Evolutionary conservation across 305 asterid genomes (phyloP).

Genomic region (Solanum hybrid): DNA sequence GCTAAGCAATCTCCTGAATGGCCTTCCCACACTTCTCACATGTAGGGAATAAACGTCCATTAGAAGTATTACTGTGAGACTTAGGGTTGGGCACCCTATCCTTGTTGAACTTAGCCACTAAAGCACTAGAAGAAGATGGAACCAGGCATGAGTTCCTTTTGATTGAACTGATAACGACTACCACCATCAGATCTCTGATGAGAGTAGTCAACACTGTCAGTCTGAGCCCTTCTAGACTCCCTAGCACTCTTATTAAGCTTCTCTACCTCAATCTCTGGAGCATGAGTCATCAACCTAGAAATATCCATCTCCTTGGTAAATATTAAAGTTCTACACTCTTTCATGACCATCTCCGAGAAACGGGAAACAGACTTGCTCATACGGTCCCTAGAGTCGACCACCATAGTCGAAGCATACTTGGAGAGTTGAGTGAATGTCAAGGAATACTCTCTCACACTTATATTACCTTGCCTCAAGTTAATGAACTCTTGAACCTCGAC

Average conservation of each 20-base stretch:
- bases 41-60: not conserved
- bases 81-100: not conserved
- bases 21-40: not conserved
- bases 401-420: not conserved
- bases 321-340: not conserved
- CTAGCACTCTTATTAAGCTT: not conserved
- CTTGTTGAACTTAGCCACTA: not conserved
- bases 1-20: too few relatives aligned
- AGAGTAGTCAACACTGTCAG: not conserved
- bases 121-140: not conserved
- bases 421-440: not conserved
- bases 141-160: too few relatives aligned
- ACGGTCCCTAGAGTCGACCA: not conserved
- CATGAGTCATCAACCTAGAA: not conserved
- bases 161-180: not conserved
- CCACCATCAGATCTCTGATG: not conserved
- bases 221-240: not conserved
- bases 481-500: not conserved
- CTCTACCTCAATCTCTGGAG: not conserved
- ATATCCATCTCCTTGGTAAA: not conserved
- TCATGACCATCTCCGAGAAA: not conserved
- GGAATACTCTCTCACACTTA: not conserved
- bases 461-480: not conserved
- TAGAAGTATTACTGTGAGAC: not conserved
- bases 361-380: not conserved